Conservation (phyloP, 257 asterid species). For the Knoxia roxburghii region DNA sequence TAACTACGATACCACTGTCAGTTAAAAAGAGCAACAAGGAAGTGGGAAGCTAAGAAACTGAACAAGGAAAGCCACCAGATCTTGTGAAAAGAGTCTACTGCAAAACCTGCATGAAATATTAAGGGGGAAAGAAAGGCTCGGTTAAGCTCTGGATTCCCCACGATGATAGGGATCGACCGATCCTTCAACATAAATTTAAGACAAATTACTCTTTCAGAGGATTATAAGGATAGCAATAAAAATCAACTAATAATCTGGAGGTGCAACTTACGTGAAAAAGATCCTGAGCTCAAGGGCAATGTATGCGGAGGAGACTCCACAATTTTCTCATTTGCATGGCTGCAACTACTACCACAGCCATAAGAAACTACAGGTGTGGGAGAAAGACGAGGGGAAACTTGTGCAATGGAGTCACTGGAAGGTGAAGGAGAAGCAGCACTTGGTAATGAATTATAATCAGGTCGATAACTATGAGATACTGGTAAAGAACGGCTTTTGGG, state of each 20-base stretch:
- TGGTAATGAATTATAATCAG: constrained; percentile 31
- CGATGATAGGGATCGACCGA: too few species aligned
- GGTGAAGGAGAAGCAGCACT: constrained; percentile 18
- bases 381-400: constrained; percentile 27
- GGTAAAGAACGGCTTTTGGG: constrained; percentile 33
- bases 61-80: constrained; percentile 14
- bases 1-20: constrained; percentile 4
- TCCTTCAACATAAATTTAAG: too few species aligned
- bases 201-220: too few species aligned
- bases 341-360: constrained; percentile 26
- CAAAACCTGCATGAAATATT: constrained; percentile 4
- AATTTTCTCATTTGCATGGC: constrained; percentile 20
- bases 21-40: constrained; percentile 2
- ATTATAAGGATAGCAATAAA: not conserved
- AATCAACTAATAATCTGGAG: constrained; percentile 4
- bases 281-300: constrained; percentile 31
- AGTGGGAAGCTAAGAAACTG: constrained; percentile 5
- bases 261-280: constrained; percentile 49
- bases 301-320: constrained; percentile 36
- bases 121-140: too few species aligned
- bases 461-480: constrained; percentile 14
- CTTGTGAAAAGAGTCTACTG: not conserved
- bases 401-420: constrained; percentile 20
- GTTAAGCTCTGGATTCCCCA: not conserved
- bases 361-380: constrained; percentile 30